These are phyloP conservation scores for Theobroma cacao DNA, from an alignment of 345 rosid species.

Conservation along the genomic window DNA sequence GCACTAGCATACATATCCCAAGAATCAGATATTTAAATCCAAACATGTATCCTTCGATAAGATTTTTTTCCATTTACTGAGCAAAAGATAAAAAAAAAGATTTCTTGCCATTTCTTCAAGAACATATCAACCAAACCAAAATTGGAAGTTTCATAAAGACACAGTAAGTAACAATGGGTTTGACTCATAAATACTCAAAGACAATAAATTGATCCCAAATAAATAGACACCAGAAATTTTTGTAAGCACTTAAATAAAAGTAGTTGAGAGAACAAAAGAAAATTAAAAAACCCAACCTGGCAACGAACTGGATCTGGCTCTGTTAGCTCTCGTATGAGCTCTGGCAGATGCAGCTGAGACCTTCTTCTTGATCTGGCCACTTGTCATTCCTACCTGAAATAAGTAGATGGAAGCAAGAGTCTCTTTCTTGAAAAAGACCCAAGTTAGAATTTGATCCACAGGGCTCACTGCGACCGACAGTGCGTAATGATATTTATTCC, in stretches of 20 bases:
- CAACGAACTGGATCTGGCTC: slow-evolving; percentile 13
- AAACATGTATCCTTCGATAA: background rate
- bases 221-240: slow-evolving; percentile 9
- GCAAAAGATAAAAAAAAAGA: no score
- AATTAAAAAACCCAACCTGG: slow-evolving; percentile 18
- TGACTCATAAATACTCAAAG: background rate
- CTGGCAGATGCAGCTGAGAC: slow-evolving; percentile 27
- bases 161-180: background rate
- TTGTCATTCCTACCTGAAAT: background rate
- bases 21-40: background rate
- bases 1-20: background rate
- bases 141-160: background rate
- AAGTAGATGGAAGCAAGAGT: background rate
- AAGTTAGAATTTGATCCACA: background rate
- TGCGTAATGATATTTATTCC: background rate
- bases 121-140: background rate
- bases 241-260: background rate
- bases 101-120: background rate
- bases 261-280: background rate
- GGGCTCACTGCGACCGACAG: background rate
- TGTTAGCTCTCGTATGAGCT: slow-evolving; percentile 24
- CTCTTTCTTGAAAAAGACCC: background rate
- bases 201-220: background rate
- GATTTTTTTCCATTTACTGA: background rate
- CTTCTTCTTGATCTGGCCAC: slow-evolving; percentile 7